phyloP scores from a whole-genome alignment of 129 eudicot species.

The Gnaphalium uliginosum region DNA sequence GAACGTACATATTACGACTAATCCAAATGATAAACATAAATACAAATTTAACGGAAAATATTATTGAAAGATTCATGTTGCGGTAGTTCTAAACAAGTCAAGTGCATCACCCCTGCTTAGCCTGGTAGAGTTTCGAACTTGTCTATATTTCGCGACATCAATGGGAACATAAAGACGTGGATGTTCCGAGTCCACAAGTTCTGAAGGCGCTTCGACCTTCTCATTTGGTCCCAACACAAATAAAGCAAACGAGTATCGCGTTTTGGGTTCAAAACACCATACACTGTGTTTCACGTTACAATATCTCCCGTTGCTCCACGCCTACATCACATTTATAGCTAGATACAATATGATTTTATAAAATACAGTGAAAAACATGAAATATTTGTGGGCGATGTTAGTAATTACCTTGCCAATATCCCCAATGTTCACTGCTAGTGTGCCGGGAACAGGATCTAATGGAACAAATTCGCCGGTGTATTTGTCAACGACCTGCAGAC shows the following conservation, averaged over 20 bases:
- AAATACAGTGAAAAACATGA: too few species aligned
- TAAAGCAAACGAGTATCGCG: not conserved
- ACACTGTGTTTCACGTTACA: not conserved
- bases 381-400: not conserved
- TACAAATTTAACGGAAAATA: not conserved
- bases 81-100: not conserved
- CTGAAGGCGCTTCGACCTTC: not conserved
- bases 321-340: not conserved
- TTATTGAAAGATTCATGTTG: not conserved
- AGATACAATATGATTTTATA: not conserved
- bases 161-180: not conserved
- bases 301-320: slow-evolving; percentile 3
- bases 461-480: not conserved
- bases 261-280: slow-evolving; percentile 5
- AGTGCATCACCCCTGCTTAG: not conserved
- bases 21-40: slow-evolving; percentile 21
- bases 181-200: not conserved
- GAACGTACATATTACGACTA: not conserved
- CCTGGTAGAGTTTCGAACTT: not conserved
- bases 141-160: not conserved
- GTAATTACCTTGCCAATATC: slow-evolving; percentile 10
- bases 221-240: not conserved
- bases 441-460: not conserved
- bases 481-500: not conserved
- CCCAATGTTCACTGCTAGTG: not conserved